Base-by-base conservation (phyloP, 2,329 filamentous ascomycete genomes). In the Xylariaceae sp. region DNA sequence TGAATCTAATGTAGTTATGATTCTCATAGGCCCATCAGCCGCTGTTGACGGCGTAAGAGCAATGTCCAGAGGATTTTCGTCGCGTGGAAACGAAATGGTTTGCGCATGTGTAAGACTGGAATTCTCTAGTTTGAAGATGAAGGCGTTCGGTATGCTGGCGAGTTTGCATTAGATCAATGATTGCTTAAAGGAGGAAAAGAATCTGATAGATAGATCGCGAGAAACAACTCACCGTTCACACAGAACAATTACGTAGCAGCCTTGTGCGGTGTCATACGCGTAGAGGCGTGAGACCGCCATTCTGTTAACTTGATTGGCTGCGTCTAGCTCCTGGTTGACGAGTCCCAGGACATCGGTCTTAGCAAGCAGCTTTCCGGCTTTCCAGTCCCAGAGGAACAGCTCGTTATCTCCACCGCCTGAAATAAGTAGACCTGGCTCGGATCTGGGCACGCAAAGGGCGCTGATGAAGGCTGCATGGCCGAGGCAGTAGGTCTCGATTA, bases 401-500 rank as follows among this genome's bases (percentile, higher is more conserved):
- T 83, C 76, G 44, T 83, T 72, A 54, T 97, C 91, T 3, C 91
- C 93, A 37, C 91, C 91, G 9, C 88, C 93, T 4, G 89, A 95
- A 24, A 97, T 67, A 22, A 98, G 73, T 1, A 85, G 52, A n/a
- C 81, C 73, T 3, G 73, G 72, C 18, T 71, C 65, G 39, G 64
- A 66, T 0, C 60, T 59, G 1, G 83, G 81, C 15, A 91, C 67
- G 55, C 83, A 85, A 33, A 98, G 68, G 43, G 79, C 81, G 66
- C 76, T 89, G 50, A 98, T 73, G 61, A 97, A 97, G 29, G 90
- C 79, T 39, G 74, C 81, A 64, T 98, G 93, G 3, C 89, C 91
- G 3, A 96, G 76, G 60, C 91, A 97, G 64, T 87, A 97, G 0
- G 75, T 75, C 64, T 97, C 89, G 49, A 96, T 94, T 45, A 97